Evolutionary conservation across 305 asterid genomes (phyloP), one percentile per base, ranked within the genome.

Genomic region (Fraxinus albicans): DNA sequence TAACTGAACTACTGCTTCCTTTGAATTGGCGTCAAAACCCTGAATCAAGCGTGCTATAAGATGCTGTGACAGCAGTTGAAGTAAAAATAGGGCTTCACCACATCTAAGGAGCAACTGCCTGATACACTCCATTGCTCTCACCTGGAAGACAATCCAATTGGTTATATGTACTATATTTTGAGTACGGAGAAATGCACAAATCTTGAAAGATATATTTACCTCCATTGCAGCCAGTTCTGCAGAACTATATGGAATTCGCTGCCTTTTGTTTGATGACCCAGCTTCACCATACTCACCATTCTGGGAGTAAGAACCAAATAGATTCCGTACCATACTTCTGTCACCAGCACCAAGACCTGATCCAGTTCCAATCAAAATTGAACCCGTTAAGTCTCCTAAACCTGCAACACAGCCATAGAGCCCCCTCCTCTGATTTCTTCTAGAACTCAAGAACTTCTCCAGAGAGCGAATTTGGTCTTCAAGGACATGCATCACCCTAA

Each of bases 181-280:
- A 47, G 83, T 74, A 81, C 72, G 63, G 82, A 77, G 73, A 84
- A 77, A 76, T 40, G 80, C 77, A 78, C 81, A 27, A 81, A 73
- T 38, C 27, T 55, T 38, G 47, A 80, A 84, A 81, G 80, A 74
- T 36, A 73, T 27, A 78, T 13, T 78, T 87, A 94, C 99, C 98
- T 97, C 99, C 99, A 97, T 95, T 82, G 98, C 97, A 88, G 99
- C 98, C 82, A 97, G 88, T 87, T 97, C 99, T 63, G 97, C 89
- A 84, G 95, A 89, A 90, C 92, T 95, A 86, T 94, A 92, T 23
- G 97, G 95, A 87, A 93, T 90, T 84, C 99, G 91, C 89, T 91
- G 98, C 88, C 98, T 91, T 91, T 95, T 95, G 80, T 84, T 90
- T 77, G 93, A 92, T 21, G 92, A 53, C 67, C 92, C 97, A 69